Conservation (phyloP, 164 flowering plant species). For the Vitis vinifera region DNA sequence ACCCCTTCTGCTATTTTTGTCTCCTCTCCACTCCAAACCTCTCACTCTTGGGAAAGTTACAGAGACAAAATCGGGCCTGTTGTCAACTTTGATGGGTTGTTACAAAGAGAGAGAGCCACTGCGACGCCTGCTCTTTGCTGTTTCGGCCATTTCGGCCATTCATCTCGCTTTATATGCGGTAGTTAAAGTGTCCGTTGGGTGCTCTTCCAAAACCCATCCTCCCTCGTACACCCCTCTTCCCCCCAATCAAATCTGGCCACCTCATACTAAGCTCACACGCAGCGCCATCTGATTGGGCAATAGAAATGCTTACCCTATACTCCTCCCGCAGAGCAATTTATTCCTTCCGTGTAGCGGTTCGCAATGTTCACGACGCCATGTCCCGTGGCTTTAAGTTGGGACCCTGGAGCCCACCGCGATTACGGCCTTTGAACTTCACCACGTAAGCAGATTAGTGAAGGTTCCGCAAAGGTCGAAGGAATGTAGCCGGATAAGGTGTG, state of each 20-base stretch:
- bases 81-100: background rate
- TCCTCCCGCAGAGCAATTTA: background rate
- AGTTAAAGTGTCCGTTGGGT: conserved; percentile 1
- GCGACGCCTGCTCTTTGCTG: background rate
- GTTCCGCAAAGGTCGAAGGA: too few relatives aligned
- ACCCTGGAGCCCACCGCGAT: too few relatives aligned
- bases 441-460: too few relatives aligned
- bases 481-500: too few relatives aligned
- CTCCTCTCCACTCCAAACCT: background rate
- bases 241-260: background rate
- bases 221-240: background rate
- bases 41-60: background rate
- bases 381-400: too few relatives aligned
- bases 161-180: conserved; percentile 36
- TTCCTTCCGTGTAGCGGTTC: background rate
- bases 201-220: background rate
- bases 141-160: conserved; percentile 31
- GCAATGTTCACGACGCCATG: too few relatives aligned
- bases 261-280: background rate
- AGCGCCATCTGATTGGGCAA: background rate
- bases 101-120: conserved; percentile 5
- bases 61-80: conserved; percentile 10
- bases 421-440: too few relatives aligned
- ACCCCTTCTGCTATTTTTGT: background rate
- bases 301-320: background rate